phyloP scores from a whole-genome alignment of 2,329 filamentous ascomycete species.

The Coniochaeta sp. region DNA sequence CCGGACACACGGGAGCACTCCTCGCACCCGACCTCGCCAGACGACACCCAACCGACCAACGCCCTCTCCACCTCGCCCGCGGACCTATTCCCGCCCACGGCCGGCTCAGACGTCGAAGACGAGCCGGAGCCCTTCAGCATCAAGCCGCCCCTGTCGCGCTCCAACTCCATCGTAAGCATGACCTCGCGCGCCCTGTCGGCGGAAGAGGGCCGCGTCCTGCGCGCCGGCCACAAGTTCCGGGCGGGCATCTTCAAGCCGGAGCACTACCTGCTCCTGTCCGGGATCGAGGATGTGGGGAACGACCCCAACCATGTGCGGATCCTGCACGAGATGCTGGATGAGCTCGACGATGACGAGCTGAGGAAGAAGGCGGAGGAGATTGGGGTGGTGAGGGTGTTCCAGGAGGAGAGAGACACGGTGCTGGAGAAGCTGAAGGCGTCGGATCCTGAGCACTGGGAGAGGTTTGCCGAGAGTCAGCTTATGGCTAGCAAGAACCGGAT shows the following conservation, averaged over 20 bases:
- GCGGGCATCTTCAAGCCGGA: conserved; percentile 43
- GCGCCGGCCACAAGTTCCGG: conserved; percentile 50
- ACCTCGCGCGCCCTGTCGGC: conserved; percentile 44
- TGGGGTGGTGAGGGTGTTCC: conserved; percentile 55
- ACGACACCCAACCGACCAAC: conserved; percentile 7
- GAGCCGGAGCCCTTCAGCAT: conserved; percentile 29
- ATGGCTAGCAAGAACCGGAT: conserved; percentile 45
- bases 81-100: conserved; percentile 3
- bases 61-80: conserved; percentile 5
- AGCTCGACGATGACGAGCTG: conserved; percentile 53
- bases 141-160: conserved; percentile 37
- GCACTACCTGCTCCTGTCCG: conserved; percentile 40
- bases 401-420: conserved; percentile 46
- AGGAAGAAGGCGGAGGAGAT: conserved; percentile 43
- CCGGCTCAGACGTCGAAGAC: conserved; percentile 33
- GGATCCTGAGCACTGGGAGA: conserved; percentile 59
- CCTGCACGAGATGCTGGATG: conserved; percentile 56
- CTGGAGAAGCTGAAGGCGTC: conserved; percentile 43
- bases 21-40: conserved; percentile 17
- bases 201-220: conserved; percentile 49
- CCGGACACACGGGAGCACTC: conserved; percentile 65
- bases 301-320: conserved; percentile 43
- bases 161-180: conserved; percentile 42
- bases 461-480: conserved; percentile 54
- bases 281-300: conserved; percentile 39